Evolutionary conservation across 495 filamentous ascomycete species (phyloP), one percentile per base, ranked within the genome.

Genomic region (Parmelia sp.): DNA sequence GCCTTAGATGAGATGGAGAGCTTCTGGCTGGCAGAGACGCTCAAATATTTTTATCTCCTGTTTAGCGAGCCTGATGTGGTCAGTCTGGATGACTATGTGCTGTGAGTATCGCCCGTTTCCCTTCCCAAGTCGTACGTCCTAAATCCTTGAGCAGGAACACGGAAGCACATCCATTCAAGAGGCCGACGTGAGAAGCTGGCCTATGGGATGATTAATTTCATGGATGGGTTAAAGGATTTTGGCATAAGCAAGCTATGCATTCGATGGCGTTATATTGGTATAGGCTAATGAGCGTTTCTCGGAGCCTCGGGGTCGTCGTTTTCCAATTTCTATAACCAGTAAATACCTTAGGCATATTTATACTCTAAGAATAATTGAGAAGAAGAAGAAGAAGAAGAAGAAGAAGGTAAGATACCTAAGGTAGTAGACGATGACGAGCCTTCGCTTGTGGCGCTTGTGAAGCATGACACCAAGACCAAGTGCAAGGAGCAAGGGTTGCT

Each of bases 41-140:
- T 92, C 60, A 92, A 92, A 73, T 92, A 92, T 68, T 91, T 90
- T 68, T 92, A 90, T 71, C 75, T 91, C 23, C 79, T 89, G 6
- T 91, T 90, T 73, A 85, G 82, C 57, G 86, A 89, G 45, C 87
- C 87, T 23, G 80, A 79, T 58, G 76, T 88, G n/a, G 79, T 94
- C 56, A 89, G 84, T 71, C 74, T 96, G 67, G 91, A 96, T 75
- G 86, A 94, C 65, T 96, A 84, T 80, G 90, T 96, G 44, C 78
- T 95, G 80, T 83, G 67, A 82, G 80, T 81, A 17, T 51, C 25
- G n/a, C 5, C 21, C 42, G 9, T 53, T 37, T 19, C 31, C 6
- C 35, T 2, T 53, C 51, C 42, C 29, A 36, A 35, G 17, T 57
- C 36, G 25, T 60, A 70, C 66, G 40, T 31, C 58, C 62, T 56